Evolutionary conservation across 345 rosid species (phyloP).

Genomic region (Boechera retrofracta): DNA sequence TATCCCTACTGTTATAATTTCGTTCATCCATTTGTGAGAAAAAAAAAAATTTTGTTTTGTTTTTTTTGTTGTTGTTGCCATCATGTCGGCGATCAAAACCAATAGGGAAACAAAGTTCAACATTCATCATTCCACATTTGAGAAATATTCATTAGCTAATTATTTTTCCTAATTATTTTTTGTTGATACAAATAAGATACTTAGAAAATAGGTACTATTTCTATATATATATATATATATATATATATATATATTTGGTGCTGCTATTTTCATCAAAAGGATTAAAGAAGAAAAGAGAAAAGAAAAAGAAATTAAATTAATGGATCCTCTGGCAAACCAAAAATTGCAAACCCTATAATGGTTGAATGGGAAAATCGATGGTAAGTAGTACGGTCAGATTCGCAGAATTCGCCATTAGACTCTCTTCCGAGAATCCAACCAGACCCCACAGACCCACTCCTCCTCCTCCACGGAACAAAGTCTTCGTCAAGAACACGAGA

Average conservation of each 20-base stretch:
- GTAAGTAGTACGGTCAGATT: constrained; percentile 38
- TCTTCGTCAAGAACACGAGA: constrained; percentile 43
- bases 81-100: constrained; percentile 48
- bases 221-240: no score
- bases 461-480: constrained; percentile 33
- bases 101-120: constrained; percentile 47
- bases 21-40: no score
- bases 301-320: not conserved
- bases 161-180: no score
- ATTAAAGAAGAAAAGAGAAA: not conserved
- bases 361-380: constrained; percentile 69
- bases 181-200: no score
- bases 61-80: constrained; percentile 15
- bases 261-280: not conserved
- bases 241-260: not conserved
- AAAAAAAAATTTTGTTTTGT: no score
- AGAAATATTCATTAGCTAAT: no score
- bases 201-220: no score
- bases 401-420: constrained; percentile 52
- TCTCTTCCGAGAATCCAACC: constrained; percentile 54
- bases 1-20: no score
- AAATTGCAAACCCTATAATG: constrained; percentile 9
- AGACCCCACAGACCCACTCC: constrained; percentile 41
- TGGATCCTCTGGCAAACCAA: constrained; percentile 8
- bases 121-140: constrained; percentile 29